A percentile compares a stretch with the other conserved stretches of the same genome.
Evolutionary conservation across 2,329 filamentous ascomycete genomes (phyloP).

Genomic region (Paracoccidioides lutzii): DNA sequence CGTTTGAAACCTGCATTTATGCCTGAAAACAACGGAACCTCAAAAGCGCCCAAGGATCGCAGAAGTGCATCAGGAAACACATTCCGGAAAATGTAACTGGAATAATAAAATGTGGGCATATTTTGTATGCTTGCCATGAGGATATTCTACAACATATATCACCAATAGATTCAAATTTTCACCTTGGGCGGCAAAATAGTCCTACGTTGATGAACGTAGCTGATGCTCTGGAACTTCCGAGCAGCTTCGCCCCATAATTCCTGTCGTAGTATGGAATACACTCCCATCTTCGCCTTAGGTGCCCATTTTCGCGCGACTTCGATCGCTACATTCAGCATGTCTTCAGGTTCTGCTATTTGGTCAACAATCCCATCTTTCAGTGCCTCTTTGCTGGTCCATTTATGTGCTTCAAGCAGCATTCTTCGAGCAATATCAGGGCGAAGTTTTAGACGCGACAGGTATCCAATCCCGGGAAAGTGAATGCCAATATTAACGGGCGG

Average conservation of each 20-base stretch:
- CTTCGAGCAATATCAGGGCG: slow-evolving; percentile 33
- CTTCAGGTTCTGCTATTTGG: slow-evolving; percentile 28
- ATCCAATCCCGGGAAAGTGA: slow-evolving; percentile 37
- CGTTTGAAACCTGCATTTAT: slow-evolving; percentile 13
- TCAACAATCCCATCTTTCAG: slow-evolving; percentile 36
- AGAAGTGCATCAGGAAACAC: slow-evolving; percentile 38
- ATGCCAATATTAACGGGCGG: slow-evolving; percentile 38
- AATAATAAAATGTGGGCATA: neutral
- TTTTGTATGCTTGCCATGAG: neutral
- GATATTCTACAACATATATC: neutral
- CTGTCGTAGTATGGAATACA: slow-evolving; percentile 5
- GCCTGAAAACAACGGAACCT: slow-evolving; percentile 11
- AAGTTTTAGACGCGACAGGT: slow-evolving; percentile 34
- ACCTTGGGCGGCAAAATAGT: slow-evolving; percentile 4
- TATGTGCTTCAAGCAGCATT: slow-evolving; percentile 37
- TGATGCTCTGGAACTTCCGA: slow-evolving; percentile 4
- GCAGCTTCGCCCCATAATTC: slow-evolving; percentile 7
- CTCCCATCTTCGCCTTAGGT: slow-evolving; percentile 12
- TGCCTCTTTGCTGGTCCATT: slow-evolving; percentile 36
- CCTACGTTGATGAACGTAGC: slow-evolving; percentile 5
- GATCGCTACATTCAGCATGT: slow-evolving; percentile 30
- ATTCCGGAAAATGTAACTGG: slow-evolving; percentile 33
- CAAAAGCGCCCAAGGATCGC: slow-evolving; percentile 29
- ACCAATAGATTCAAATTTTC: slow-evolving; percentile 3
- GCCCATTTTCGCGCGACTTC: slow-evolving; percentile 23